Base-by-base conservation (phyloP, 2,329 filamentous ascomycete genomes). In the Chaetomiaceae sp. region DNA sequence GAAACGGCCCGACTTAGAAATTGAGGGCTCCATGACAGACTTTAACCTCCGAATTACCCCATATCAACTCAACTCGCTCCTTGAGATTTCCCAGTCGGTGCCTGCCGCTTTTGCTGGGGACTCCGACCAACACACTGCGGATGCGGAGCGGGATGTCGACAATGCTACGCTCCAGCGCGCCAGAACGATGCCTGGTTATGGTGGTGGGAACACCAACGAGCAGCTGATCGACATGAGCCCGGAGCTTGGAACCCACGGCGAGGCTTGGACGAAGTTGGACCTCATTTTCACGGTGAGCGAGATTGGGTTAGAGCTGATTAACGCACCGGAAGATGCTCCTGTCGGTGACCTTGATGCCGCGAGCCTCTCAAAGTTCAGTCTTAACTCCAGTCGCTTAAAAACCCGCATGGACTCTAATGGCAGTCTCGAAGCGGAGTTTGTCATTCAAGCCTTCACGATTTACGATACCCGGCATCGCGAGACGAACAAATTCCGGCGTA, bases 401-500 rank as follows among this genome's bases (percentile, higher is more conserved):
- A 80, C 95, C 8, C 84, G 90, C 23, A 94, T 97, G 86, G 81
- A 96, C 62, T 95, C 88, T 18, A 92, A 99, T 67, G 86, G 87
- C 6, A 91, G 91, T 0, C 71, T 99, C 36, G 94, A 99, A 67
- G 90, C 91, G 2, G 95, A 99, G 66, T 80, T 99, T 6, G 78
- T 96, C 32, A 90, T 99, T 14, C 87, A 94, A 55, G 94, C 92
- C 0, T 96, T 99, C 68, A 96, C 90, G 0, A 96, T 97, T 59
- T 82, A 89, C 51, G 94, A 99, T 67, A 96, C 87, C 58, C 85
- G 95, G n/a, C 85, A 84, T 4, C 81, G 83, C 49, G 91, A 95
- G 62, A 88, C 86, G 5, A 99, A 96, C 74, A 96, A 95, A 66
- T 99, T 95, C 77, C 84, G 90, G 46, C 95, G 92, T 68, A 96